These are phyloP conservation scores for Ganoderma resinaceum DNA, from an alignment of 1,284 basidiomycete species.

Conservation along the genomic window DNA sequence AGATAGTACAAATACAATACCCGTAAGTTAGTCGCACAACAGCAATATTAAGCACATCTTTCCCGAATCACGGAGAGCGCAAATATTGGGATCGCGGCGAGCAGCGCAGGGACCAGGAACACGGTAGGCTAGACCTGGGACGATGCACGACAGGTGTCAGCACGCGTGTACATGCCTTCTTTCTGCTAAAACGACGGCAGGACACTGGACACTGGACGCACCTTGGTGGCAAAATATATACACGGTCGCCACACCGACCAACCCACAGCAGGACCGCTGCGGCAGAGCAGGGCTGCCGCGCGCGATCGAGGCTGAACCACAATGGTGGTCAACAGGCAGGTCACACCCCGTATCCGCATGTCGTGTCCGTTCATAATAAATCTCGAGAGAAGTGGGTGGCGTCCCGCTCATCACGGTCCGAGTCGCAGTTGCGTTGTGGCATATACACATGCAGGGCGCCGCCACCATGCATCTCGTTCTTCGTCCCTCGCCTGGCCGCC, in stretches of 20 bases:
- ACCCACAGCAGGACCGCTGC: constrained; percentile 5
- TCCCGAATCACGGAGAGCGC: constrained; percentile 3
- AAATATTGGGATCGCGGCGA: constrained; percentile 3
- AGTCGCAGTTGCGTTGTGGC: constrained; percentile 5
- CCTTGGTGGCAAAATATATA: constrained; percentile 25
- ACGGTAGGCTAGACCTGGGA: constrained; percentile 12
- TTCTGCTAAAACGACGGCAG: neutral
- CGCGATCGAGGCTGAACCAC: constrained; percentile 10
- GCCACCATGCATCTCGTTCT: constrained; percentile 6
- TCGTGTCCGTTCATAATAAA: neutral
- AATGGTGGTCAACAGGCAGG: constrained; percentile 7
- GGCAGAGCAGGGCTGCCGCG: neutral
- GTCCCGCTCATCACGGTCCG: constrained; percentile 19
- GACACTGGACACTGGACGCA: constrained; percentile 9
- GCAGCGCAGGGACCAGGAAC: constrained; percentile 8
- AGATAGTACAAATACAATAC: constrained; percentile 28
- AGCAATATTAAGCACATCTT: constrained; percentile 9
- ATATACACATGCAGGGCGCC: constrained; percentile 29
- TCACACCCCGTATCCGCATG: constrained; percentile 13
- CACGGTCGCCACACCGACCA: constrained; percentile 30
- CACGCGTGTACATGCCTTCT: neutral
- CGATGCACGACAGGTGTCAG: neutral
- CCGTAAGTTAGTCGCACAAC: constrained; percentile 34
- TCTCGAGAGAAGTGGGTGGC: constrained; percentile 14
- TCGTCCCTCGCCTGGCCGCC: constrained; percentile 22